These are phyloP conservation scores for Phytophthora citricola DNA, from an alignment of 352 stramenopile species.

Conservation along the genomic window DNA sequence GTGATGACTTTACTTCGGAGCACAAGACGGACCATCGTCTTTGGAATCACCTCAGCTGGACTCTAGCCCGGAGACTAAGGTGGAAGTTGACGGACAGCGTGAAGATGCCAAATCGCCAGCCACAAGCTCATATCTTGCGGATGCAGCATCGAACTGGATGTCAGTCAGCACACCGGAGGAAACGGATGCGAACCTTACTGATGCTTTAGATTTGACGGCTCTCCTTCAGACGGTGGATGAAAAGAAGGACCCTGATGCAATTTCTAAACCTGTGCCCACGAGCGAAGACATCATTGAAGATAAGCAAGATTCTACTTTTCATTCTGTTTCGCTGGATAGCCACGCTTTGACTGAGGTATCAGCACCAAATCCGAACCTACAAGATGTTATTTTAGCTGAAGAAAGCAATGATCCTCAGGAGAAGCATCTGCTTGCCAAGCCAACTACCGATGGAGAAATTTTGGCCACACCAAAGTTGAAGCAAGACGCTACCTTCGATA, in stretches of 20 bases:
- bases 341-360: constrained; percentile 1
- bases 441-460: not conserved
- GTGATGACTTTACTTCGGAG: constrained; percentile 6
- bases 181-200: constrained; percentile 12
- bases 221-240: constrained; percentile 3
- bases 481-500: constrained; percentile 28
- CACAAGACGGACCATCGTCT: constrained; percentile 3
- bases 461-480: not conserved
- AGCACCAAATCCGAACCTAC: not conserved
- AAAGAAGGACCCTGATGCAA: not conserved
- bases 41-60: constrained; percentile 8
- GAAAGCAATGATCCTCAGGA: not conserved
- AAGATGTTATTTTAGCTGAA: constrained; percentile 3
- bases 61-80: constrained; percentile 2
- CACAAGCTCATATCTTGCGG: constrained; percentile 13
- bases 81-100: constrained; percentile 1
- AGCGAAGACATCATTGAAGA: constrained; percentile 3
- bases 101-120: not conserved
- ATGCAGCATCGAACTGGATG: constrained; percentile 39
- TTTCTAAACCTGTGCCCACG: not conserved
- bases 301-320: not conserved
- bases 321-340: constrained; percentile 7
- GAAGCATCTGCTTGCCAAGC: not conserved
- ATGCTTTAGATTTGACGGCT: constrained; percentile 14
- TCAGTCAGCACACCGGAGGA: constrained; percentile 16